Conservation (phyloP, 2,329 filamentous ascomycete genomes). For the Neopestalotiopsis rosae region DNA sequence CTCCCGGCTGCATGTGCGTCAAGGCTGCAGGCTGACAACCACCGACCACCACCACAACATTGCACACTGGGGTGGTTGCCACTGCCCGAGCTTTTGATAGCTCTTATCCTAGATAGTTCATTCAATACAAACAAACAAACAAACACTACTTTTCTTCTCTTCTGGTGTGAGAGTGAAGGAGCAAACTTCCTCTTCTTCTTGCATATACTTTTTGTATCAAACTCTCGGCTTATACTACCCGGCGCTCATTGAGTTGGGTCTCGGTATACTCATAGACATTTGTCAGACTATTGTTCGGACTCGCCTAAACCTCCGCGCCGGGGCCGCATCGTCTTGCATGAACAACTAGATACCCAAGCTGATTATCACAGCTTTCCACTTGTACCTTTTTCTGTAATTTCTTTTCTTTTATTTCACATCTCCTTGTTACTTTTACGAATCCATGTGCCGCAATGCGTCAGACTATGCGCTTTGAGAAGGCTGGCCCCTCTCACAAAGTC, state of each 20-base stretch:
- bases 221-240: not conserved
- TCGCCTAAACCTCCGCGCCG: too few relatives aligned
- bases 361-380: not conserved
- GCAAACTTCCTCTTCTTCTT: not conserved
- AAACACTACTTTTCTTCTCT: not conserved
- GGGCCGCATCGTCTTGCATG: too few relatives aligned
- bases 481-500: constrained; percentile 14
- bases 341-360: not conserved
- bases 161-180: not conserved
- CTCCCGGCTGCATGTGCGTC: not conserved
- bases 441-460: not conserved
- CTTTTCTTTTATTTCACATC: too few relatives aligned
- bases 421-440: not conserved
- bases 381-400: not conserved
- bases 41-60: not conserved
- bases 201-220: not conserved
- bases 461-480: constrained; percentile 15
- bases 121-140: not conserved
- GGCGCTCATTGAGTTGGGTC: too few relatives aligned
- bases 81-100: not conserved
- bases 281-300: too few relatives aligned
- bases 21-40: not conserved
- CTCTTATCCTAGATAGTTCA: not conserved
- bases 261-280: too few relatives aligned
- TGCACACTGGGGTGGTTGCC: not conserved